Percentiles rank a stretch among this genome's conserved stretches.
These are phyloP conservation scores for Pelargonium nanum DNA, from an alignment of 345 rosid species.

Conservation along the genomic window DNA sequence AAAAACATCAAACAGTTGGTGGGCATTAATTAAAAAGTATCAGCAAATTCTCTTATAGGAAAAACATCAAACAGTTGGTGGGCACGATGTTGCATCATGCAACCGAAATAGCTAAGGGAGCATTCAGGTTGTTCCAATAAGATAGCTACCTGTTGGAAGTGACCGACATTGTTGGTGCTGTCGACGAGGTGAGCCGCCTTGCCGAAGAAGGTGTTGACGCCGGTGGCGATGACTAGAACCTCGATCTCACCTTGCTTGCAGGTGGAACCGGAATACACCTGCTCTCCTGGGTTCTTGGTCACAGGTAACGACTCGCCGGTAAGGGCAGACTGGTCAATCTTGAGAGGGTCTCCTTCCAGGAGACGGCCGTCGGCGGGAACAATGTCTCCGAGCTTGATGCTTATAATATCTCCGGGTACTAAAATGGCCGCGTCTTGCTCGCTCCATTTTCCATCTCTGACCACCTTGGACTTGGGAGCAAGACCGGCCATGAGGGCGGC, in stretches of 20 bases:
- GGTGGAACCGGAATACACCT: conserved; percentile 81
- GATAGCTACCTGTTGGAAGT: conserved; percentile 65
- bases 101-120: too few species aligned
- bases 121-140: too few species aligned
- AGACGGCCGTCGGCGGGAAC: conserved; percentile 93
- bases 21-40: too few species aligned
- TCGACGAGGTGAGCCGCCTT: conserved; percentile 96
- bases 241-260: conserved; percentile 96
- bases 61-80: too few species aligned
- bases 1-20: too few species aligned
- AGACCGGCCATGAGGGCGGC: conserved; percentile 97
- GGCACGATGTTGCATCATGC: too few species aligned
- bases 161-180: conserved; percentile 87
- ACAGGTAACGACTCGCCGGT: conserved; percentile 87
- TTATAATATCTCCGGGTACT: conserved; percentile 87
- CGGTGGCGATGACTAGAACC: conserved; percentile 87
- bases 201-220: conserved; percentile 91
- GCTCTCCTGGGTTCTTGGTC: conserved; percentile 59
- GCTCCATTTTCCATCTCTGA: conserved; percentile 75
- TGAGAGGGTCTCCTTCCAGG: conserved; percentile 79
- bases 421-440: conserved; percentile 74
- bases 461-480: conserved; percentile 79
- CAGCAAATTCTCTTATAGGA: too few species aligned
- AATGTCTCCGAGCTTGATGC: conserved; percentile 84
- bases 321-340: conserved; percentile 85